Base-by-base conservation (phyloP, 2,329 filamentous ascomycete genomes). In the Microascus cirrosus region DNA sequence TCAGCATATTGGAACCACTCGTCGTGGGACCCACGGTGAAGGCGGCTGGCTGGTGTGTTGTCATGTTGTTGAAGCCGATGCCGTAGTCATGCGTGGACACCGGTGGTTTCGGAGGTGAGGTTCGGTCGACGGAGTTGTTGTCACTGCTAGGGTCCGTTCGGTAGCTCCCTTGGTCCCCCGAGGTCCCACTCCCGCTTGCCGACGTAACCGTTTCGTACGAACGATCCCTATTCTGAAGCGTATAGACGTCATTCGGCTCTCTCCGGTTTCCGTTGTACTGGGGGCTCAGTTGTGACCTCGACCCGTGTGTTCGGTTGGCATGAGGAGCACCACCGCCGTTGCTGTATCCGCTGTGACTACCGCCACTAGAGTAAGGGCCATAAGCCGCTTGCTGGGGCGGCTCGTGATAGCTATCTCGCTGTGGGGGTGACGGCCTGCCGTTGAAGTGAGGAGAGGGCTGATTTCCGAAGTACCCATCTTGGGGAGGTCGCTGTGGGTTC, bases 141-240 rank as follows among this genome's bases (percentile, higher is more conserved):
- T 96, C 89, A 67, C 91, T 96, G 73, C 89, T 94, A 58, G 89
- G 92, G 68, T 96, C 91, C 60, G 90, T 95, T 62, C 86, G 86
- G 70, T 94, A 92, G 58, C 85, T 86, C 67, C 82, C 85, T 13
- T 85, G 85, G 59, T 96, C 91, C 57, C 76, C 84, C 62, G 86
- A 83, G 63, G 83, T 87, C 55, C 85, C 88, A 66, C 85, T 89
- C 24, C 84, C 86, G 12, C 85, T 84, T 60, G 86, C 87, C 13
- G 89, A 90, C 42, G 87, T 87, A 52, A 95, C 87, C 1, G 90
- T 96, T 69, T 96, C 91, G 70, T 93, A 89, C 1, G 90, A 94
- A 62, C 84, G 85, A 64, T 93, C 86, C 69, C 92, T 87, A 70
- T 79, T 78, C 59, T 80, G 76, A 62, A 79, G 68, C 56, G 74